A percentile compares a stretch with the other conserved stretches of the same genome.
Evolutionary conservation across 2,329 filamentous ascomycete species (phyloP).

Genomic region (Ophiostoma tasmaniense): DNA sequence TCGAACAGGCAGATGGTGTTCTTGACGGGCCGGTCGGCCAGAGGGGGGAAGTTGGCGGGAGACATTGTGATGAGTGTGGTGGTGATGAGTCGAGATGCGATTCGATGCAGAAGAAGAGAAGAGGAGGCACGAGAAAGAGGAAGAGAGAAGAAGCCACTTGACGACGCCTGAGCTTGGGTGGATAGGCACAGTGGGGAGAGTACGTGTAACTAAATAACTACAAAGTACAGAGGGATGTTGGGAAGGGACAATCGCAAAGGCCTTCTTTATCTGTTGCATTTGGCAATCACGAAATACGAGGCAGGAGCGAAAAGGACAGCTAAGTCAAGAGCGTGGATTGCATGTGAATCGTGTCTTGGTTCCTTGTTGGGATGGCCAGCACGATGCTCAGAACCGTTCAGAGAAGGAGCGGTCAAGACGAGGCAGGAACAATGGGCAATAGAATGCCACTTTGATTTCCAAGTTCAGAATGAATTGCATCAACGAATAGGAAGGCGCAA

Average conservation of each 20-base stretch:
- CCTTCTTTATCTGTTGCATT: background rate
- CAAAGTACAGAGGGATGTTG: background rate
- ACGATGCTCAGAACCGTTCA: background rate
- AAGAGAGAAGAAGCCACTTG: background rate
- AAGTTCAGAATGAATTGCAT: background rate
- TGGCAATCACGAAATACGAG: background rate
- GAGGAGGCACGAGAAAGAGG: background rate
- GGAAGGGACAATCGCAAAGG: background rate
- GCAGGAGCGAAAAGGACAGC: background rate
- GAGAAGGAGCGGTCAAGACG: constrained; percentile 15
- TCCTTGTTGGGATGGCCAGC: background rate
- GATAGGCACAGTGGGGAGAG: background rate
- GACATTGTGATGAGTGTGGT: constrained; percentile 9
- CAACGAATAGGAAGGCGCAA: background rate
- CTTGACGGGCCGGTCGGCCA: constrained; percentile 76
- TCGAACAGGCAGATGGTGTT: constrained; percentile 95
- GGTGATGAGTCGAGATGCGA: background rate
- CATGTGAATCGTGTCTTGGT: background rate
- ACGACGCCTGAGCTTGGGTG: constrained; percentile 3
- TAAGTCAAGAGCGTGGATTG: background rate
- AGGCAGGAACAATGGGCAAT: background rate
- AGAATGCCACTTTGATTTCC: background rate
- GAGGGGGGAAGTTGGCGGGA: constrained; percentile 51
- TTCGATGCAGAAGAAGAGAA: background rate
- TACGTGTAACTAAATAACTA: background rate